phyloP scores from a whole-genome alignment of 2,329 filamentous ascomycete genomes.

The Annulohypoxylon truncatum region DNA sequence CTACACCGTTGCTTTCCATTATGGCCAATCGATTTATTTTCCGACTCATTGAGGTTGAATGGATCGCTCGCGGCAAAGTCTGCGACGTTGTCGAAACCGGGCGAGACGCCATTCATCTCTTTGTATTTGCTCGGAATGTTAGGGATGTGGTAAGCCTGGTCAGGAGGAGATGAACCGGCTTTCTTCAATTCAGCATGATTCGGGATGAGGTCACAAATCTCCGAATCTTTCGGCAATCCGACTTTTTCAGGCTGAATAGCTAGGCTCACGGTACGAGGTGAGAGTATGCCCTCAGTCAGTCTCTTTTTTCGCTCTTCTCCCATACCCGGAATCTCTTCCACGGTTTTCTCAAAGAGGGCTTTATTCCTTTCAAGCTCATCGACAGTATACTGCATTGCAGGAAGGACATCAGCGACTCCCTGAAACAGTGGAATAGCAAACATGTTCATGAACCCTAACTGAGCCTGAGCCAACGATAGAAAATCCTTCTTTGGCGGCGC shows the following conservation, averaged over 20 bases:
- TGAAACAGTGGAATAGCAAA: constrained; percentile 94
- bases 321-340: constrained; percentile 70
- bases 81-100: constrained; percentile 59
- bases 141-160: constrained; percentile 49
- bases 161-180: constrained; percentile 41
- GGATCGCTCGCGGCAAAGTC: constrained; percentile 64
- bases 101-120: constrained; percentile 58
- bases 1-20: constrained; percentile 66
- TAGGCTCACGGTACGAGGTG: constrained; percentile 59
- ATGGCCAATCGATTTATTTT: constrained; percentile 47
- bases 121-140: constrained; percentile 53
- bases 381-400: constrained; percentile 84
- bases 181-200: constrained; percentile 47
- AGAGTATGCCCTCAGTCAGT: constrained; percentile 57
- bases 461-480: constrained; percentile 84
- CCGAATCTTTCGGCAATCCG: constrained; percentile 37
- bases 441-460: constrained; percentile 96
- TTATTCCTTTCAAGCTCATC: constrained; percentile 85
- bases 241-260: constrained; percentile 46
- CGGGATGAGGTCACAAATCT: constrained; percentile 36
- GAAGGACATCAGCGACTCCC: constrained; percentile 86
- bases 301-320: constrained; percentile 53
- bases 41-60: constrained; percentile 58
- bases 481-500: constrained; percentile 86
- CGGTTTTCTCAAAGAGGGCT: constrained; percentile 74